Percentiles rank a stretch among this genome's conserved stretches.
Evolutionary conservation across 768 basidiomycete species (phyloP).

Genomic region (Rhizopogon rudus): DNA sequence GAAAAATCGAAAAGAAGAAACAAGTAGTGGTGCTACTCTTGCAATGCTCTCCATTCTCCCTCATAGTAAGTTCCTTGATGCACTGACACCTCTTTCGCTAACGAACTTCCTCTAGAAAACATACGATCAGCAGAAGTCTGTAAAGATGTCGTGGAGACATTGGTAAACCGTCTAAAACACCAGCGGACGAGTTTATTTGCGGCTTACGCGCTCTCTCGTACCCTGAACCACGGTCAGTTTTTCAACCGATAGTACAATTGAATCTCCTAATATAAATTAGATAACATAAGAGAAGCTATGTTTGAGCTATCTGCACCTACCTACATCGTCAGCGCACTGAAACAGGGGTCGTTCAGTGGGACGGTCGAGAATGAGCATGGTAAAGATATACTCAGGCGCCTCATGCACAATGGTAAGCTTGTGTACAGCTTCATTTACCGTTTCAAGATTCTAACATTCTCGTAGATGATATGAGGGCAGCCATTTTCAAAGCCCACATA

Average conservation of each 20-base stretch:
- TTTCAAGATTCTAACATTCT: neutral
- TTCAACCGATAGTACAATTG: neutral
- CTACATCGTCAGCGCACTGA: neutral
- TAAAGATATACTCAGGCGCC: neutral
- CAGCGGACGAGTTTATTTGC: neutral
- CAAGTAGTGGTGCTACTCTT: neutral
- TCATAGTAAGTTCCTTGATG: neutral
- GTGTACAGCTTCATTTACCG: neutral
- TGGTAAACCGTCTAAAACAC: conserved; percentile 1
- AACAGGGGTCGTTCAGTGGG: neutral
- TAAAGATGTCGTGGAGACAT: neutral
- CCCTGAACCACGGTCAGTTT: neutral
- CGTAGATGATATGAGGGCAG: conserved; percentile 4
- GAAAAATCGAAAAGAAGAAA: neutral
- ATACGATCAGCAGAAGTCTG: neutral
- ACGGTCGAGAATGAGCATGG: conserved; percentile 4
- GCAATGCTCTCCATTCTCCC: neutral
- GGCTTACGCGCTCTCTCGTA: neutral
- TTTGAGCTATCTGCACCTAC: neutral
- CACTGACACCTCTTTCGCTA: neutral
- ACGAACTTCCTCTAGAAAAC: neutral
- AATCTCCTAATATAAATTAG: neutral
- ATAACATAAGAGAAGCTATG: neutral
- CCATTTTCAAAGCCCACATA: neutral
- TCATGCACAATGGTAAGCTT: conserved; percentile 1